A percentile compares a stretch with the other conserved stretches of the same genome.
phyloP scores from a whole-genome alignment of 2,329 filamentous ascomycete genomes.

The Shiraia sp. region DNA sequence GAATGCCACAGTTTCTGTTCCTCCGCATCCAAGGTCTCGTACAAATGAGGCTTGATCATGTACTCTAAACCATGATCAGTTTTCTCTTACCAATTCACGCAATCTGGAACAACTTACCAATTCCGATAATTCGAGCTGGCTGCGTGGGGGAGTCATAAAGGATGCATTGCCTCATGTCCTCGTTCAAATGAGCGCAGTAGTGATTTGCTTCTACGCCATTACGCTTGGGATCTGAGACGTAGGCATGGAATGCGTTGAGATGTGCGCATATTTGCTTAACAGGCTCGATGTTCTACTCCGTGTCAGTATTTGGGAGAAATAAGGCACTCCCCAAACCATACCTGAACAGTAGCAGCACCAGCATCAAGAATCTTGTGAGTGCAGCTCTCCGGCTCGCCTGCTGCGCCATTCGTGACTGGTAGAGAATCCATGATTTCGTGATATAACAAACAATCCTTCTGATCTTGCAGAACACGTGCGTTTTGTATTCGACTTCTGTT shows the following conservation, averaged over 20 bases:
- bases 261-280: slow-evolving; percentile 78
- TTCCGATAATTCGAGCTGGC: slow-evolving; percentile 74
- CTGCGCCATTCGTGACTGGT: slow-evolving; percentile 47
- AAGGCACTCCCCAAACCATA: slow-evolving; percentile 22
- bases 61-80: slow-evolving; percentile 60
- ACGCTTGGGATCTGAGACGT: slow-evolving; percentile 71
- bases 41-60: slow-evolving; percentile 76
- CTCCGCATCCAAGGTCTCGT: slow-evolving; percentile 63
- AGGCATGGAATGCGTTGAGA: slow-evolving; percentile 84
- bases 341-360: slow-evolving; percentile 63
- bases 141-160: slow-evolving; percentile 74
- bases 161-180: slow-evolving; percentile 81
- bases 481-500: too few relatives aligned
- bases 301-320: neutral
- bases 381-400: slow-evolving; percentile 56
- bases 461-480: too few relatives aligned
- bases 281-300: slow-evolving; percentile 66
- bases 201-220: slow-evolving; percentile 75
- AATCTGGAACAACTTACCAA: slow-evolving; percentile 44
- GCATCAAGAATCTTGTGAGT: slow-evolving; percentile 65
- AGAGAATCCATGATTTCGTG: slow-evolving; percentile 36
- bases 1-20: slow-evolving; percentile 82
- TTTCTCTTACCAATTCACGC: neutral
- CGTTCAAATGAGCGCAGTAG: slow-evolving; percentile 78
- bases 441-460: neutral